These are phyloP conservation scores for Cladosporium sp. DNA, from an alignment of 2,329 filamentous ascomycete species.

Conservation along the genomic window DNA sequence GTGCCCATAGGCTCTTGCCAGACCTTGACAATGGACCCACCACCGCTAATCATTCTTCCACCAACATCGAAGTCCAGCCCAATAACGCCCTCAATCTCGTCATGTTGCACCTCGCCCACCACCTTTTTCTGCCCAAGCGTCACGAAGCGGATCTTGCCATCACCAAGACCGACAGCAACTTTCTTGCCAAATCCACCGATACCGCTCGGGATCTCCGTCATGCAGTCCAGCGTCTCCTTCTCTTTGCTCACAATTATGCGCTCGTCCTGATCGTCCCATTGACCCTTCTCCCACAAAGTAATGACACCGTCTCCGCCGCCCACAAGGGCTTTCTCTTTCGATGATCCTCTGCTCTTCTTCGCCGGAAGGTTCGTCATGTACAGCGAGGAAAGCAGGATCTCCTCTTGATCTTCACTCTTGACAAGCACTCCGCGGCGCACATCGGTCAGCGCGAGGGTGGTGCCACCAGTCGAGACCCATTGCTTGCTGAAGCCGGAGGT, in stretches of 20 bases:
- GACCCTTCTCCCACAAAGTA: conserved; percentile 89
- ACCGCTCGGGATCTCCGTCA: conserved; percentile 67
- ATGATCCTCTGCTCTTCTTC: conserved; percentile 56
- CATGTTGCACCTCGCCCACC: conserved; percentile 64
- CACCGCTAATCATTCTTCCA: conserved; percentile 83
- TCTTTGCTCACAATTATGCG: conserved; percentile 68
- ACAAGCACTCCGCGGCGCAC: conserved; percentile 80
- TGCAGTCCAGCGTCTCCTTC: conserved; percentile 72
- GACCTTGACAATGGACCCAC: conserved; percentile 80
- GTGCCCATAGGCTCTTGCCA: conserved; percentile 71
- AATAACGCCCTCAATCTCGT: conserved; percentile 82
- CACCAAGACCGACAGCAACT: conserved; percentile 75
- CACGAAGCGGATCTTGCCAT: conserved; percentile 74
- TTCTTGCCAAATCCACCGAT: conserved; percentile 65
- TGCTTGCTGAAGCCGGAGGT: conserved; percentile 90
- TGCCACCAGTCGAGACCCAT: conserved; percentile 90
- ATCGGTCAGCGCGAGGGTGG: conserved; percentile 86
- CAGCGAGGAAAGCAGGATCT: conserved; percentile 78
- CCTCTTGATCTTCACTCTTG: conserved; percentile 90
- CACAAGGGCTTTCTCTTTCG: conserved; percentile 71
- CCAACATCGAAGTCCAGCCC: conserved; percentile 79
- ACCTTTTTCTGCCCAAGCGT: conserved; percentile 71
- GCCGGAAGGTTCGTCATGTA: conserved; percentile 74
- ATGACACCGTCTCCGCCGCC: conserved; percentile 77
- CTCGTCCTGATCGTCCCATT: conserved; percentile 94